Percentiles rank a stretch among this genome's conserved stretches.
phyloP scores from a whole-genome alignment of 148 eudicot species.

The Amaranthus cruentus region DNA sequence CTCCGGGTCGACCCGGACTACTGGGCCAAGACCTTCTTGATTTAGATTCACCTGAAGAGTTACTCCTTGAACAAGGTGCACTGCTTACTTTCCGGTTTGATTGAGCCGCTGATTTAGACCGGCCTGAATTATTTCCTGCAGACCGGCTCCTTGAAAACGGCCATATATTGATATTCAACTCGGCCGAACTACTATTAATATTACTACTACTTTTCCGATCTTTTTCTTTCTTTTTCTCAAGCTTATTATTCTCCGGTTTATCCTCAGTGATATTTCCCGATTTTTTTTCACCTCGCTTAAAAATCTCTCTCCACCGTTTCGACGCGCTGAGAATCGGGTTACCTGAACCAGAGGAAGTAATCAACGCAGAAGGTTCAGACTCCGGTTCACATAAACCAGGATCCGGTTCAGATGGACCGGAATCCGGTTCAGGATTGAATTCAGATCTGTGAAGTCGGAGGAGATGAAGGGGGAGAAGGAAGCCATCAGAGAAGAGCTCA shows the following conservation, averaged over 20 bases:
- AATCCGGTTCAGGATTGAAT: not conserved
- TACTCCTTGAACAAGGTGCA: constrained; percentile 92
- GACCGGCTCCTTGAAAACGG: constrained; percentile 90
- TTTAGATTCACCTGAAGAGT: constrained; percentile 82
- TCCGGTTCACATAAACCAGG: constrained; percentile 7
- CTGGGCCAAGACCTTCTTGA: constrained; percentile 43
- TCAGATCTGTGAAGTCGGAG: constrained; percentile 26
- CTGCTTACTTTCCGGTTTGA: constrained; percentile 63
- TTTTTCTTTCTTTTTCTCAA: constrained; percentile 13
- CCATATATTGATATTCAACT: constrained; percentile 85
- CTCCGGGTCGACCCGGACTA: constrained; percentile 40
- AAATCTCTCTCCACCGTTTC: constrained; percentile 76
- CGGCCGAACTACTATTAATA: constrained; percentile 34
- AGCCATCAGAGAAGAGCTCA: constrained; percentile 73
- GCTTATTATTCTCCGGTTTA: constrained; percentile 3
- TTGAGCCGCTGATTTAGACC: constrained; percentile 39
- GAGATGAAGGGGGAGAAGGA: constrained; percentile 70
- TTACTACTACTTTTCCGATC: constrained; percentile 30
- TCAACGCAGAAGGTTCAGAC: constrained; percentile 11
- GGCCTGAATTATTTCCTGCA: constrained; percentile 59
- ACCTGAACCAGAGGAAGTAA: not conserved
- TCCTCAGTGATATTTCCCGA: not conserved
- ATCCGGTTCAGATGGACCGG: not conserved
- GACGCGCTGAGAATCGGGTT: constrained; percentile 34
- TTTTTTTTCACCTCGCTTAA: constrained; percentile 40